Conservation (phyloP, 2,329 filamentous ascomycete genomes). For the Pseudocercospora pini-densiflorae region DNA sequence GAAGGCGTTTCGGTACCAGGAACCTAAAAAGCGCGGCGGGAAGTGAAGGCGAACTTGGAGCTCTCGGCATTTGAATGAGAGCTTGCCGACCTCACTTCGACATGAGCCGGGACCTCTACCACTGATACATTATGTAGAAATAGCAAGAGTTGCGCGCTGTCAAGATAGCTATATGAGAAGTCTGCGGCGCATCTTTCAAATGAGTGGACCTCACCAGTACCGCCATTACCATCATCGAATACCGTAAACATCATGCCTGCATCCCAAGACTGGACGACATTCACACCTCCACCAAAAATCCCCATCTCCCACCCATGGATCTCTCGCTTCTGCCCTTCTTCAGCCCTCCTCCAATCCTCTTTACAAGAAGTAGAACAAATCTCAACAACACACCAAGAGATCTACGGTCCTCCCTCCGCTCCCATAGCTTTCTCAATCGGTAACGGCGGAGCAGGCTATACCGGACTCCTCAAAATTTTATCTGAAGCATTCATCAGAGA, state of each 20-base stretch:
- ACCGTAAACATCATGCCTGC: too few species aligned
- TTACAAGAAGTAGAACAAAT: conserved; percentile 17
- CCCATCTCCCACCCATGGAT: conserved; percentile 23
- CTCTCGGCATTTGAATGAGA: conserved; percentile 14
- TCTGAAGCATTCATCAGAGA: conserved; percentile 24
- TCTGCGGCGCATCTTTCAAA: not conserved
- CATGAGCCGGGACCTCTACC: not conserved
- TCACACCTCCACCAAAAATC: not conserved
- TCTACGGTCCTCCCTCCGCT: conserved; percentile 24
- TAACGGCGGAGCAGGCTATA: conserved; percentile 34
- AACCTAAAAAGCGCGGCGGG: not conserved
- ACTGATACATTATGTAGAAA: not conserved
- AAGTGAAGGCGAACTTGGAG: conserved; percentile 7
- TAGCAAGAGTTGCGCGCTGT: not conserved
- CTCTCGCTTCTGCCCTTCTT: conserved; percentile 18
- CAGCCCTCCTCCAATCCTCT: conserved; percentile 12
- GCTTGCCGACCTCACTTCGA: conserved; percentile 15
- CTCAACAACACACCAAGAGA: conserved; percentile 14
- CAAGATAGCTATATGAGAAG: not conserved
- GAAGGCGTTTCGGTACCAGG: conserved; percentile 16
- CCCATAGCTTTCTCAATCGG: conserved; percentile 30
- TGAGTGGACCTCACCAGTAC: not conserved
- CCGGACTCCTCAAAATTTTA: conserved; percentile 26
- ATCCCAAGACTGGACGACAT: not conserved
- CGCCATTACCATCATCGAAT: too few species aligned